Conservation (phyloP, 2,329 filamentous ascomycete species). For the Endoconidiophora polonica region DNA sequence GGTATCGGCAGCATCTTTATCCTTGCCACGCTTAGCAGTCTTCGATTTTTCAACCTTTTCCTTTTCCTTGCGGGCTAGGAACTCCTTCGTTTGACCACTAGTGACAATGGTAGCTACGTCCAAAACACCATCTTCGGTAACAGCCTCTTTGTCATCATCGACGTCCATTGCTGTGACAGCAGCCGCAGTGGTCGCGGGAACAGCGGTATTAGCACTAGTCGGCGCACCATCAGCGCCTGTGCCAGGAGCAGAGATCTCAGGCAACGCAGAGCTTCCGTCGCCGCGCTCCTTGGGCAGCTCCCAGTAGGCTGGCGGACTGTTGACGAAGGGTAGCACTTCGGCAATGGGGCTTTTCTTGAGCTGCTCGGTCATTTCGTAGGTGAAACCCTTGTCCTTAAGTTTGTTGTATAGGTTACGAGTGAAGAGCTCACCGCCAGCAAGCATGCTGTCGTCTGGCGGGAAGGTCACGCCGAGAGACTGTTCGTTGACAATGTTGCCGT, state of each 20-base stretch:
- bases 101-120: conserved; percentile 76
- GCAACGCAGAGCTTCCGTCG: conserved; percentile 14
- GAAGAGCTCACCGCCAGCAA: conserved; percentile 77
- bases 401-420: conserved; percentile 56
- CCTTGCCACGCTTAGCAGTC: conserved; percentile 43
- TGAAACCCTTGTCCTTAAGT: conserved; percentile 42
- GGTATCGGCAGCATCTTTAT: conserved; percentile 36
- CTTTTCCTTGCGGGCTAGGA: conserved; percentile 66
- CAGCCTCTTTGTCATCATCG: conserved; percentile 23
- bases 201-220: conserved; percentile 17
- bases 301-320: conserved; percentile 28
- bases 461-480: conserved; percentile 43
- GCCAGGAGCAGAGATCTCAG: conserved; percentile 3
- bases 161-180: conserved; percentile 23
- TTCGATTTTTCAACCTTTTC: conserved; percentile 54
- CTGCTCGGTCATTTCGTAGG: conserved; percentile 51
- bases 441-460: conserved; percentile 20
- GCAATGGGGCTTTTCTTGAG: conserved; percentile 50
- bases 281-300: conserved; percentile 29
- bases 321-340: conserved; percentile 45
- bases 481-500: conserved; percentile 57
- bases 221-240: conserved; percentile 19
- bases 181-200: conserved; percentile 17
- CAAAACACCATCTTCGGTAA: conserved; percentile 54
- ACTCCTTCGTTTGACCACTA: conserved; percentile 65